phyloP scores from a whole-genome alignment of 2,329 filamentous ascomycete species.

The Fonsecaea monophora region DNA sequence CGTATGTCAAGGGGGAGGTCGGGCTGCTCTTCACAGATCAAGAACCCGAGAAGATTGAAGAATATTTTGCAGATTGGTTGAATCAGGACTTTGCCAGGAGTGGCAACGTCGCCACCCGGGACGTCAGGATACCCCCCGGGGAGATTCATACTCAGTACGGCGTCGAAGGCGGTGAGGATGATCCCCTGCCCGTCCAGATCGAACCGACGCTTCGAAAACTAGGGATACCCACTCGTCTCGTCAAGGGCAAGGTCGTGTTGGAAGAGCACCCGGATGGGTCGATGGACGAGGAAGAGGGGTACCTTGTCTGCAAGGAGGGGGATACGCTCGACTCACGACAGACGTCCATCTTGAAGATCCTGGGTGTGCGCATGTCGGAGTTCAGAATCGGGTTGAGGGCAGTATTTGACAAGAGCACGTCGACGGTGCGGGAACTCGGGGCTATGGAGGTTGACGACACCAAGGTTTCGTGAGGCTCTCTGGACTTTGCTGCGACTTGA shows the following conservation, averaged over 20 bases:
- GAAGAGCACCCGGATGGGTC: slow-evolving; percentile 58
- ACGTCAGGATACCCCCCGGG: slow-evolving; percentile 83
- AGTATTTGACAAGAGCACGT: slow-evolving; percentile 56
- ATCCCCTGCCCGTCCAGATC: slow-evolving; percentile 83
- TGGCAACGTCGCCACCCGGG: slow-evolving; percentile 74
- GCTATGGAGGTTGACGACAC: slow-evolving; percentile 52
- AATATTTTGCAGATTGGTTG: slow-evolving; percentile 74
- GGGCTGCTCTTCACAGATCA: slow-evolving; percentile 91
- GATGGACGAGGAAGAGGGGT: slow-evolving; percentile 56
- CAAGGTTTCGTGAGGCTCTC: background rate
- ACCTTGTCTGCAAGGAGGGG: slow-evolving; percentile 83
- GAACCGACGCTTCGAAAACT: slow-evolving; percentile 90
- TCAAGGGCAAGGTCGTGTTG: slow-evolving; percentile 85
- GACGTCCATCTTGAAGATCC: slow-evolving; percentile 91
- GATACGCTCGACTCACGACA: slow-evolving; percentile 87
- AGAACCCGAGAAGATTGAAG: slow-evolving; percentile 67
- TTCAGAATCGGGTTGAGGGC: slow-evolving; percentile 83
- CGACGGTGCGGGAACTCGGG: slow-evolving; percentile 50
- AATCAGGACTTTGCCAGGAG: slow-evolving; percentile 91
- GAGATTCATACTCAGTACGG: slow-evolving; percentile 71
- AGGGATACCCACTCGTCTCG: slow-evolving; percentile 85
- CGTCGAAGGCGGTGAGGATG: slow-evolving; percentile 72
- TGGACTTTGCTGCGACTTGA: too few relatives aligned
- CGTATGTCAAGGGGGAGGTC: slow-evolving; percentile 78
- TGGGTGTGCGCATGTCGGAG: slow-evolving; percentile 87